Percentiles rank a stretch among this genome's conserved stretches.
phyloP scores from a whole-genome alignment of 1,139 yeast species.

The Saccharomycopsis crataegensis region DNA sequence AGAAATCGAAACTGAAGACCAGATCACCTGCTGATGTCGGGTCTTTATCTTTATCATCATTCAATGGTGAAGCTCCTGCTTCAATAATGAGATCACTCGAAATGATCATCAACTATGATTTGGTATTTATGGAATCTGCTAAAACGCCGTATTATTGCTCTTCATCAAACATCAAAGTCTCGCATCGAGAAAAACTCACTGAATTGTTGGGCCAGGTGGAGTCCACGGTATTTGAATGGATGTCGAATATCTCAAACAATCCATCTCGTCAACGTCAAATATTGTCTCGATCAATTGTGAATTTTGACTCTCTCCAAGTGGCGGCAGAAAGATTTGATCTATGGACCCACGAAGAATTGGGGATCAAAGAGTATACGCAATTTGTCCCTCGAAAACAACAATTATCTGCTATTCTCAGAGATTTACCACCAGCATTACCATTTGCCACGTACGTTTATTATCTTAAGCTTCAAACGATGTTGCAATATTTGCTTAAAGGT shows the following conservation, averaged over 20 bases:
- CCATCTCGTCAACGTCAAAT: slow-evolving; percentile 79
- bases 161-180: neutral
- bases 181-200: slow-evolving; percentile 18
- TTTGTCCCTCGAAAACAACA: neutral
- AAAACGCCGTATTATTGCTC: neutral
- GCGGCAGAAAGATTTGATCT: slow-evolving; percentile 46
- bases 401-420: neutral
- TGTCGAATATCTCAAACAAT: slow-evolving; percentile 59
- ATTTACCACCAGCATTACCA: slow-evolving; percentile 37
- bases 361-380: slow-evolving; percentile 19
- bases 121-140: neutral
- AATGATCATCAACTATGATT: neutral
- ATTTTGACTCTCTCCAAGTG: slow-evolving; percentile 82
- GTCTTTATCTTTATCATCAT: no score
- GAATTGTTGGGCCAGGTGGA: slow-evolving; percentile 34
- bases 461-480: slow-evolving; percentile 62
- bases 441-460: slow-evolving; percentile 62
- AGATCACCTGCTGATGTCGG: no score
- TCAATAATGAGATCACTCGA: neutral
- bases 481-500: slow-evolving; percentile 65
- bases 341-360: slow-evolving; percentile 7
- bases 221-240: slow-evolving; percentile 44
- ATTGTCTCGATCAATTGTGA: slow-evolving; percentile 43
- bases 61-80: neutral
- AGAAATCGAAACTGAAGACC: no score